A percentile compares a stretch with the other conserved stretches of the same genome.
phyloP scores from a whole-genome alignment of 2,329 filamentous ascomycete species.

The Xylariaceae sp. region DNA sequence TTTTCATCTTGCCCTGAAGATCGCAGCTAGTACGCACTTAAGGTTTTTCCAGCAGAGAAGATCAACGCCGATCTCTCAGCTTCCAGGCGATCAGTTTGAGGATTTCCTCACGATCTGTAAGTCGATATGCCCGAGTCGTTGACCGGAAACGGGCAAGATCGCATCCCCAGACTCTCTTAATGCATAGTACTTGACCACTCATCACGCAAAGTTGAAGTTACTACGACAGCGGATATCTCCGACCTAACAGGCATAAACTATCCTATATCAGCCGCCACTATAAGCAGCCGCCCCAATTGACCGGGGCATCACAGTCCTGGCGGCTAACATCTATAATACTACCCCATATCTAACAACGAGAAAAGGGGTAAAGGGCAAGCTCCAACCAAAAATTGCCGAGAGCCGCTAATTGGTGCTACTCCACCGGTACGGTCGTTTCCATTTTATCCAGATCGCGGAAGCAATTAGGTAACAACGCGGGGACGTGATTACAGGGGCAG shows the following conservation, averaged over 20 bases:
- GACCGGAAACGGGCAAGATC: neutral
- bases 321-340: slow-evolving; percentile 13
- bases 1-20: slow-evolving; percentile 28
- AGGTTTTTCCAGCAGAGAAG: slow-evolving; percentile 26
- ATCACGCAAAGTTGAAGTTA: too few relatives aligned
- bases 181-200: slow-evolving; percentile 10
- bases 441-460: slow-evolving; percentile 16
- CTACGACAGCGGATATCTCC: too few relatives aligned
- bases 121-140: neutral
- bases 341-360: slow-evolving; percentile 8
- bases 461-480: neutral
- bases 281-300: neutral
- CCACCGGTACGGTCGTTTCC: slow-evolving; percentile 3
- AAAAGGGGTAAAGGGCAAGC: neutral
- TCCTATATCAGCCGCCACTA: slow-evolving; percentile 9
- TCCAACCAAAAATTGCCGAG: slow-evolving; percentile 11
- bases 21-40: slow-evolving; percentile 28
- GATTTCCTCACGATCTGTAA: neutral
- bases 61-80: slow-evolving; percentile 28
- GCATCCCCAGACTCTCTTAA: slow-evolving; percentile 1
- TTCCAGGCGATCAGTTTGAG: neutral
- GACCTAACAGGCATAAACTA: too few relatives aligned
- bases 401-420: neutral
- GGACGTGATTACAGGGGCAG: slow-evolving; percentile 8
- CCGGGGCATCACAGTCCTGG: slow-evolving; percentile 1